Evolutionary conservation across 805 yeast genomes (phyloP).

Genomic region (Candida tallmaniae): DNA sequence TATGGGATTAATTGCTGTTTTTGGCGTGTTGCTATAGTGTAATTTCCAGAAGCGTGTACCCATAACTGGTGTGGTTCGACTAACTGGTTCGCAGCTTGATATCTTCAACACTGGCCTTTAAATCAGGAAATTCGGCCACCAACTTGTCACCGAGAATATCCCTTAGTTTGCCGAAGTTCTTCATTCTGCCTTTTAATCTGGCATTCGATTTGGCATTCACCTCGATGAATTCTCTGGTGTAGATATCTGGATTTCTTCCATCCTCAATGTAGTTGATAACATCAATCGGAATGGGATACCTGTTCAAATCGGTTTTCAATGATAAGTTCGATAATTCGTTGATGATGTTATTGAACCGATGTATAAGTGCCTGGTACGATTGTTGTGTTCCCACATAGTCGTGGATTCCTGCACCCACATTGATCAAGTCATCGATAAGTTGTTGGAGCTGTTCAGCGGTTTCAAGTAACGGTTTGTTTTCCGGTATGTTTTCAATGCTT

Average conservation of each 20-base stretch:
- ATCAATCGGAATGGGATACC: constrained; percentile 65
- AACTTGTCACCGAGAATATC: constrained; percentile 67
- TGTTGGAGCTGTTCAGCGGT: constrained; percentile 28
- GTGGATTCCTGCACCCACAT: constrained; percentile 86
- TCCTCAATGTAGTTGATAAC: constrained; percentile 91
- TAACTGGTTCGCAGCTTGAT: constrained; percentile 44
- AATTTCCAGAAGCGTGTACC: too few species aligned
- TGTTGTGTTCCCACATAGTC: constrained; percentile 89
- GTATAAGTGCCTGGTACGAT: constrained; percentile 49
- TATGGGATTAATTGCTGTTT: too few species aligned
- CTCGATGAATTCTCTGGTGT: constrained; percentile 94
- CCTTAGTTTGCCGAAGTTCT: constrained; percentile 60
- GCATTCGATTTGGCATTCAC: constrained; percentile 89
- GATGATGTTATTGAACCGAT: constrained; percentile 39
- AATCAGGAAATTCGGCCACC: constrained; percentile 72
- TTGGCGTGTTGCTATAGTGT: too few species aligned
- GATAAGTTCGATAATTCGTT: constrained; percentile 34
- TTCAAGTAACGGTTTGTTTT: constrained; percentile 26
- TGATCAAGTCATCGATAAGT: constrained; percentile 69
- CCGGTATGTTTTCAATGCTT: constrained; percentile 15
- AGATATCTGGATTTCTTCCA: constrained; percentile 95
- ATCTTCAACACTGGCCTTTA: constrained; percentile 52
- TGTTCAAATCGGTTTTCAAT: constrained; percentile 20
- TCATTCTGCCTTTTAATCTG: constrained; percentile 76
- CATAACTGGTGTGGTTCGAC: too few species aligned